Evolutionary conservation across 192 early-diverging fungal species (phyloP), one percentile per base, ranked within the genome.

Genomic region (Umbelopsis sp.): DNA sequence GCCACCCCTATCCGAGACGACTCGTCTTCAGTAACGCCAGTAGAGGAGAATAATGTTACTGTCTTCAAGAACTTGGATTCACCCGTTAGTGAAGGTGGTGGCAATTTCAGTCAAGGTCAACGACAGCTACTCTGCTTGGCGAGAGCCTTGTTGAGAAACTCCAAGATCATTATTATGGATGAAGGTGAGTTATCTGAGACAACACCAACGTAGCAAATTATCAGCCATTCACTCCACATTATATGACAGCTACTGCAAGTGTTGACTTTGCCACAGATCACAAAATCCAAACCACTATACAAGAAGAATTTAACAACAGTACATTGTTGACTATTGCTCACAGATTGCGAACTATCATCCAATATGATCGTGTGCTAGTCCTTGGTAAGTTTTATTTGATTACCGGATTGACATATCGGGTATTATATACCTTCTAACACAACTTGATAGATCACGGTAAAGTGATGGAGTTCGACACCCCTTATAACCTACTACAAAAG

Each of bases 181-280:
- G 93, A 96, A 79, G 96, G 95, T 6, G 17, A 2, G 26, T 29
- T 14, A 62, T 29, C 20, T 62, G 95, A 1, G 93, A 93, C 1
- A 87, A 85, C 0, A 91, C 94, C 0, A 56, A 10, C 14, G 0
- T 12, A 29, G 26, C 4, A 0, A 4, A 32, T 17, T 17, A 2
- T 16, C 1, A 20, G 11, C 16, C 34, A n/a, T 31, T 62, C 12
- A 34, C 14, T 12, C n/a, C n/a, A 5, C 10, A 34, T 62, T 20
- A 12, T 34, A 17, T 32, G 16, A 20, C 14, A 62, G 96, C 96
- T 4, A 97, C 97, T 0, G 96, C 96, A 6, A 88, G 87, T 1
- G 92, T 98, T 3, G 96, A 97, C 71, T 88, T 88, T 77, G 87
- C 88, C 22, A 95, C 93, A 0, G 96, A 97, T 75, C 80, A 84